phyloP scores from a whole-genome alignment of 31 red algal species.

The Pterothamnion heteromorphum region DNA sequence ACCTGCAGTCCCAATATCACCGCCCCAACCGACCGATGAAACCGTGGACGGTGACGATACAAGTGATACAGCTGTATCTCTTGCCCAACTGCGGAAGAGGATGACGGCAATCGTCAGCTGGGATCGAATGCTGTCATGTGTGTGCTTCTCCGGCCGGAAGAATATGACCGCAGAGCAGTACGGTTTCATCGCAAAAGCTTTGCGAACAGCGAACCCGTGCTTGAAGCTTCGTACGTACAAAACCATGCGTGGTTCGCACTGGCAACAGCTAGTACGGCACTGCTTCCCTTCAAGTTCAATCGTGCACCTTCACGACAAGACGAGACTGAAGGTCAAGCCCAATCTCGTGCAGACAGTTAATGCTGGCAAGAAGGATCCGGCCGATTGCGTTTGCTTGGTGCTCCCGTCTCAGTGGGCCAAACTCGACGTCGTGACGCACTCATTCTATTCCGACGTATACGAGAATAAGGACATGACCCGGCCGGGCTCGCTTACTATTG shows the following conservation, averaged over 20 bases:
- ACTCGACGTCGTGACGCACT: not conserved
- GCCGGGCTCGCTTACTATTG: not conserved
- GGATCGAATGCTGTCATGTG: not conserved
- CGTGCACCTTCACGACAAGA: not conserved
- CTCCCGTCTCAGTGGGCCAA: constrained; percentile 34
- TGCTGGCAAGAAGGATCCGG: too few species aligned
- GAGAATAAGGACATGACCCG: not conserved
- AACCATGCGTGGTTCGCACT: not conserved
- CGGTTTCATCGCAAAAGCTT: not conserved
- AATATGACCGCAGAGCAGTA: not conserved
- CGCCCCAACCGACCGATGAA: not conserved
- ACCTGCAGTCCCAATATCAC: not conserved
- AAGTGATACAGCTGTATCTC: too few species aligned
- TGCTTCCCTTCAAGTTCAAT: not conserved
- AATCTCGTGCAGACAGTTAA: too few species aligned
- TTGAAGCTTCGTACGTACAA: not conserved
- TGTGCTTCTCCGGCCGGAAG: too few species aligned
- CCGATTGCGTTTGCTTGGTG: not conserved
- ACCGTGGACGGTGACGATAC: not conserved
- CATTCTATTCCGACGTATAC: constrained; percentile 5
- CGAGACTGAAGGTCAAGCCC: too few species aligned
- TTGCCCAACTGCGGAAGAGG: not conserved
- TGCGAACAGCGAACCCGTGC: not conserved
- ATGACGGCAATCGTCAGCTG: not conserved
- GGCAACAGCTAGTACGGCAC: not conserved